Conservation (phyloP, 2,329 filamentous ascomycete genomes). For the Nannizziopsis arthrosporioides region DNA sequence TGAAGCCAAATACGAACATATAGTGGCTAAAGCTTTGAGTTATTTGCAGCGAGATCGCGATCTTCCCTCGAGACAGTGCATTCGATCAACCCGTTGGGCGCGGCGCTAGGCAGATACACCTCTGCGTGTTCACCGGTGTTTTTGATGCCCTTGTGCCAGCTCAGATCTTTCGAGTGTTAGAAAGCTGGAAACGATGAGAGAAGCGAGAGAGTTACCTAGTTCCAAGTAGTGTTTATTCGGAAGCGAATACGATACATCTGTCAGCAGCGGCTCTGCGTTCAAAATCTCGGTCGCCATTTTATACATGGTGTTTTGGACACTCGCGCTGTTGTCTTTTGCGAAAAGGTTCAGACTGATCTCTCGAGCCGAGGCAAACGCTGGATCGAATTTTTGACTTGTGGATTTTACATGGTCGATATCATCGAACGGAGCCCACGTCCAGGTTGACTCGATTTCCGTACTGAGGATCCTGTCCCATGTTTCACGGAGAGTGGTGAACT, state of each 20-base stretch:
- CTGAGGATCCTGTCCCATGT: conserved; percentile 92
- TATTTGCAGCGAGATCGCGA: background rate
- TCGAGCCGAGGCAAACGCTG: conserved; percentile 65
- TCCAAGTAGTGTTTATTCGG: conserved; percentile 99
- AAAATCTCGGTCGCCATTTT: conserved; percentile 91
- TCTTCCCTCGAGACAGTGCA: conserved; percentile 55
- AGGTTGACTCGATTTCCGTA: conserved; percentile 77
- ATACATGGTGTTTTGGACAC: conserved; percentile 97
- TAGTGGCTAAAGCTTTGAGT: conserved; percentile 8
- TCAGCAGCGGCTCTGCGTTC: conserved; percentile 57
- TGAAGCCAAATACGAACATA: background rate
- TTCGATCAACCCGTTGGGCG: conserved; percentile 90
- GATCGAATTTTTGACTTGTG: conserved; percentile 57
- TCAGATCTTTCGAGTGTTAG: conserved; percentile 52
- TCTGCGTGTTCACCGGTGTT: conserved; percentile 94
- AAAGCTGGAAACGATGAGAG: background rate
- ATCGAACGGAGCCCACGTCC: conserved; percentile 70
- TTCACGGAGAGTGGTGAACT: conserved; percentile 82
- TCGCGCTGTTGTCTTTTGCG: conserved; percentile 78
- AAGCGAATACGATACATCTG: conserved; percentile 66
- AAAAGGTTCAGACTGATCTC: conserved; percentile 84
- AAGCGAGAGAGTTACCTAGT: conserved; percentile 44
- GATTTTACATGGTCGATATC: conserved; percentile 55
- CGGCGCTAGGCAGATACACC: conserved; percentile 84
- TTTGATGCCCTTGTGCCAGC: conserved; percentile 90